Conservation (phyloP, 352 stramenopile genomes). For the Phytophthora sp. region DNA sequence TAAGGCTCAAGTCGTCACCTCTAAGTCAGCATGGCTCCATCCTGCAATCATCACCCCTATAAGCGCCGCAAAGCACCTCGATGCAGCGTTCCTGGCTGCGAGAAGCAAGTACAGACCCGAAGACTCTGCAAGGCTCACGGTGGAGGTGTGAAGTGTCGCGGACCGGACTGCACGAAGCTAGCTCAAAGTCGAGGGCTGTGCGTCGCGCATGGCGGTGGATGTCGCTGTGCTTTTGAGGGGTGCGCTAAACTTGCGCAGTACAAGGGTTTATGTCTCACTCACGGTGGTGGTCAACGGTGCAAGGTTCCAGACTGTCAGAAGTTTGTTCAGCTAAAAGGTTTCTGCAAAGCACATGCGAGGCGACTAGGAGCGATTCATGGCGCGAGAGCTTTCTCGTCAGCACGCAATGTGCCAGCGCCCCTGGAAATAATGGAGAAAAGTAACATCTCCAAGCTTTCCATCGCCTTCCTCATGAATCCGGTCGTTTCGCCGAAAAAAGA, state of each 20-base stretch:
- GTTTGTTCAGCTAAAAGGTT: slow-evolving; percentile 71
- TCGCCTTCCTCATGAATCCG: too few species aligned
- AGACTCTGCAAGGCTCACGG: slow-evolving; percentile 77
- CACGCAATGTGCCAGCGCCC: too few species aligned
- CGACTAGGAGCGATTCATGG: neutral
- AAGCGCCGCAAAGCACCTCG: slow-evolving; percentile 14
- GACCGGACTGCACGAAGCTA: slow-evolving; percentile 65
- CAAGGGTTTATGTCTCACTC: slow-evolving; percentile 70
- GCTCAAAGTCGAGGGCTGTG: slow-evolving; percentile 65
- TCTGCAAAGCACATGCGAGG: slow-evolving; percentile 75
- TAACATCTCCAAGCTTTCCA: too few species aligned
- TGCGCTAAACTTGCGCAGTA: slow-evolving; percentile 68
- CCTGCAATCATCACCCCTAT: too few species aligned
- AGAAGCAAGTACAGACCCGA: slow-evolving; percentile 72
- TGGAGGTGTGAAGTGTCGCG: slow-evolving; percentile 67
- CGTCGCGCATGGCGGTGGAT: slow-evolving; percentile 67
- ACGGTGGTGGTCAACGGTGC: slow-evolving; percentile 66
- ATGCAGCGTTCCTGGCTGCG: slow-evolving; percentile 57
- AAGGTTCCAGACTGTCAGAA: slow-evolving; percentile 62
- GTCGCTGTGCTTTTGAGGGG: slow-evolving; percentile 55
- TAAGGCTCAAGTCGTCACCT: too few species aligned
- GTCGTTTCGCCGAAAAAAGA: too few species aligned
- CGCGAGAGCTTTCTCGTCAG: too few species aligned
- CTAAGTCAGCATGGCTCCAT: too few species aligned
- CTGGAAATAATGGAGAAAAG: too few species aligned